Evolutionary conservation across 495 filamentous ascomycete genomes (phyloP).

Genomic region (Daldinia concentrica): DNA sequence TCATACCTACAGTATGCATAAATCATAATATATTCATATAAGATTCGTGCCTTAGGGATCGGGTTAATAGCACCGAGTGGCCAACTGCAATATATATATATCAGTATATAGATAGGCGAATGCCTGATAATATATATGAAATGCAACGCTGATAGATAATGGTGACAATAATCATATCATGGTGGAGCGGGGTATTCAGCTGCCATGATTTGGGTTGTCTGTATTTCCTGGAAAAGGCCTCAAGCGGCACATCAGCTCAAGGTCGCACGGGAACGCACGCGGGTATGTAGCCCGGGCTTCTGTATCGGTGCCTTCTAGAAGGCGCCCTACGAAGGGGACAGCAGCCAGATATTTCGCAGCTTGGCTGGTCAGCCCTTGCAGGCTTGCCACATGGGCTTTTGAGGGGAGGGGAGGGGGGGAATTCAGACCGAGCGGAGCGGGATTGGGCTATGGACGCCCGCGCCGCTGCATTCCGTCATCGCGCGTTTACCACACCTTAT

Average conservation of each 20-base stretch:
- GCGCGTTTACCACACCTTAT: constrained; percentile 38
- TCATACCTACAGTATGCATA: background rate
- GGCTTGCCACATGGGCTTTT: constrained; percentile 42
- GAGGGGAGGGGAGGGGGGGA: too few relatives aligned
- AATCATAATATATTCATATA: background rate
- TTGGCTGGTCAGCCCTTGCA: constrained; percentile 33
- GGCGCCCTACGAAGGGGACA: constrained; percentile 21
- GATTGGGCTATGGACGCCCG: constrained; percentile 24
- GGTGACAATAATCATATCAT: background rate
- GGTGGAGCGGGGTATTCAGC: constrained; percentile 31
- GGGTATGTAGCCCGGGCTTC: constrained; percentile 6
- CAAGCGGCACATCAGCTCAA: constrained; percentile 9
- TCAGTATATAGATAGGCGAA: background rate
- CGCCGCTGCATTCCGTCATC: constrained; percentile 43
- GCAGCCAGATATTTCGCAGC: constrained; percentile 3
- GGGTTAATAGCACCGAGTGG: background rate
- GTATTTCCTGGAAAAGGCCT: constrained; percentile 13
- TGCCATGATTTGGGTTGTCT: constrained; percentile 4
- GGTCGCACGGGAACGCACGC: constrained; percentile 20
- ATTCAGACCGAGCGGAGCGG: constrained; percentile 1
- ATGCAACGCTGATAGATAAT: background rate
- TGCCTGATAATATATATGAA: background rate
- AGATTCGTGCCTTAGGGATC: background rate
- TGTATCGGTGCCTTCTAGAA: constrained; percentile 40
- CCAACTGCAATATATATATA: background rate